Evolutionary conservation across 75 land plant genomes (phyloP), one percentile per base, ranked within the genome.

Genomic region (Selaginella tamariscina): DNA sequence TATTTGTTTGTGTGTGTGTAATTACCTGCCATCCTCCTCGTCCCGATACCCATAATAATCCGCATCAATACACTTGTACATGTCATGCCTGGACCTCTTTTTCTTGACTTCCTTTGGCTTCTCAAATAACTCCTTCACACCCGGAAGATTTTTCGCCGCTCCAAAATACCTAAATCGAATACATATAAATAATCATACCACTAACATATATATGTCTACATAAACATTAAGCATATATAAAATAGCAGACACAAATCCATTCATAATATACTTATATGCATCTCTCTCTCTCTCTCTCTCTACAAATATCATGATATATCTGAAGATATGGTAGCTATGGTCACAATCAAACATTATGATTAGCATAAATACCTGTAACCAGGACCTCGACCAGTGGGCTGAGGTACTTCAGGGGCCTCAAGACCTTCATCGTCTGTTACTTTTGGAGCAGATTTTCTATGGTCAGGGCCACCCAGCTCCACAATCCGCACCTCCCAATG

Each of bases 401-500:
- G 81, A 65, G 88, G 85, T 5, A 59, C n/a, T 5, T 59, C 62
- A 13, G 82, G 73, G 21, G 68, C 71, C 60, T 89, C 92, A 24
- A 86, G 89, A 20, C 98, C 98, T 1, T 89, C 98, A 11, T 81
- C 72, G 64, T 91, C 98, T 2, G 91, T 87, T 82, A 89, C 80
- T 69, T 92, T 89, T 0, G 97, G 83, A 1, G 75, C 78, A 2
- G 67, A 39, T 32, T 75, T 81, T 20, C 80, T 64, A 70, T 92
- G 86, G 76, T 92, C 85, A 18, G 89, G 90, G 8, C 97, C 98
- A 0, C 96, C 98, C n/a, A 94, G 88, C 74, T 94, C 96, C 23
- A 90, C 49, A 39, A 94, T 94, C 33, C 98, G 84, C 1, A 82
- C 79, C 79, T 94, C 98, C 98, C 96, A 94, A 65, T 94, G 98